These are phyloP conservation scores for Xerocomellus amylosporus DNA, from an alignment of 768 basidiomycete species.

Conservation along the genomic window DNA sequence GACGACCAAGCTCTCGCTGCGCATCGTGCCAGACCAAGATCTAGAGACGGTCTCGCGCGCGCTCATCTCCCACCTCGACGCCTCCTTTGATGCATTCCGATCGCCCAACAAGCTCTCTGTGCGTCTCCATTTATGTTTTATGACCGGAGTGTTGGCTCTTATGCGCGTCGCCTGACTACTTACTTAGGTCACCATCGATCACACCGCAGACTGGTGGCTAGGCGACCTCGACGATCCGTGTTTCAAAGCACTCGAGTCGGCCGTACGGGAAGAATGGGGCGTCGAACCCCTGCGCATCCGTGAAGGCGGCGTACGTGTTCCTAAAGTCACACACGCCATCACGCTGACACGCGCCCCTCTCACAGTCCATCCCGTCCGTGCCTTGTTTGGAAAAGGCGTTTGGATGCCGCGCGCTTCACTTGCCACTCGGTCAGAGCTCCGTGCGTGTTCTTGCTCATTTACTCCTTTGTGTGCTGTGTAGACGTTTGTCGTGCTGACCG, in stretches of 20 bases:
- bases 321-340: neutral
- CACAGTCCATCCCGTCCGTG: slow-evolving; percentile 87
- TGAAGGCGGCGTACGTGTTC: slow-evolving; percentile 79
- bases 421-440: slow-evolving; percentile 91
- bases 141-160: neutral
- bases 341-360: neutral
- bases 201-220: slow-evolving; percentile 95
- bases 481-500: neutral
- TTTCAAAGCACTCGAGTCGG: slow-evolving; percentile 81
- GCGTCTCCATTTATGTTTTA: neutral
- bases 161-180: neutral
- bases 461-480: neutral
- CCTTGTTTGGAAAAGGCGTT: slow-evolving; percentile 94
- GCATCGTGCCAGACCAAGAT: slow-evolving; percentile 93
- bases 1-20: slow-evolving; percentile 81
- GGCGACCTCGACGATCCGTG: slow-evolving; percentile 81
- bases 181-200: slow-evolving; percentile 68
- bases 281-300: slow-evolving; percentile 81
- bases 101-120: slow-evolving; percentile 78
- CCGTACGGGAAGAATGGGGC: slow-evolving; percentile 86
- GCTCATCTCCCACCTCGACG: slow-evolving; percentile 56
- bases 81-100: slow-evolving; percentile 54
- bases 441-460: slow-evolving; percentile 46
- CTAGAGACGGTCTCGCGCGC: slow-evolving; percentile 62
- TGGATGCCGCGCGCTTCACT: slow-evolving; percentile 81